Base-by-base conservation (phyloP, 116 monocot genomes). In the Iris pallida region DNA sequence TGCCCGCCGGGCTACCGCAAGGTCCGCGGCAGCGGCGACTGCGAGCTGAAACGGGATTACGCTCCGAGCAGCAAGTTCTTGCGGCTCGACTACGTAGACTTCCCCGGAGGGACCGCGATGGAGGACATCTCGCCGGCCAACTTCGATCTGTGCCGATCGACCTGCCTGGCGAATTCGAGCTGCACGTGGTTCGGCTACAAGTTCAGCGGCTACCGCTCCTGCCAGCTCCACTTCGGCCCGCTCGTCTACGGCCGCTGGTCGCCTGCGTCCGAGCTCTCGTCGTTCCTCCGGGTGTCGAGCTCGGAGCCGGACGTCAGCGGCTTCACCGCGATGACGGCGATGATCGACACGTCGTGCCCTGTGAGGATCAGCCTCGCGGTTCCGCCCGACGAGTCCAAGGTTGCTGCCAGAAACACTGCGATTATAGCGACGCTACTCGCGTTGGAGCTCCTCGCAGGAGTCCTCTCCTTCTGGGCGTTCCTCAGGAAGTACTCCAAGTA, bases 401-500 rank as follows among this genome's bases (percentile, higher is more conserved):
- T 72, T 18, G 77, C 81, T 3, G 62, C 64, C 4, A 70, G 73
- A 20, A 81, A 92, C 59, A 51, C 75, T 4, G 57, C 81, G 5
- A 81, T 88, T 65, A 79, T 92, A 42, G 45, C 54, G 7, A 52
- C 72, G 0, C 47, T 85, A n/a, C 83, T 92, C 65, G 57, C 70
- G 2, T 20, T 86, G 5, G 88, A 92, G 83, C 76, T 92, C 7
- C 57, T 86, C 2, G 79, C 77, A 4, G 88, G 88, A 0, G 59
- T 79, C 1, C 47, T 83, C 5, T 79, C 83, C 57, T 92, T 92
- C 66, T 81, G 85, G 81, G 88, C 83, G 0, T 86, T 92, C 71
- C 71, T 88, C 4, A 64, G 72, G 55, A 80, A 71, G 68, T 92
- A 86, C 66, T 86, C 92, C 19, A 81, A 83, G 79, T 88, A 92